These are phyloP conservation scores for Gossypium sturtianum DNA, from an alignment of 345 rosid genomes.

Conservation along the genomic window DNA sequence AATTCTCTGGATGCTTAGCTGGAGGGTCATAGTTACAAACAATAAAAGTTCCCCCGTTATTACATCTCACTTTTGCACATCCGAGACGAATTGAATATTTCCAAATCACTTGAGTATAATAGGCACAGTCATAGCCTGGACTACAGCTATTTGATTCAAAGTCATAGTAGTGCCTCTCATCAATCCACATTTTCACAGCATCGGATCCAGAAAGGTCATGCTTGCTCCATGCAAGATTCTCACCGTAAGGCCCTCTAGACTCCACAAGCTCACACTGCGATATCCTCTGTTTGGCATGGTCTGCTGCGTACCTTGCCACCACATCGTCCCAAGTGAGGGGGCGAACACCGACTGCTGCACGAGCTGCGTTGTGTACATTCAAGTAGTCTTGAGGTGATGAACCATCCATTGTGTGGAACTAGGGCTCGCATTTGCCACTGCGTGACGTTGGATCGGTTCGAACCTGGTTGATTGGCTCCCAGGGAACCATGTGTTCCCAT, in stretches of 20 bases:
- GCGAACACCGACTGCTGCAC: too few species aligned
- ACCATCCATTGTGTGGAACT: too few species aligned
- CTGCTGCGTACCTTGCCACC: too few species aligned
- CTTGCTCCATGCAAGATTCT: slow-evolving; percentile 47
- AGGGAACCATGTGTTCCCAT: background rate
- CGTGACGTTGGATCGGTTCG: background rate
- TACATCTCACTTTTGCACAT: slow-evolving; percentile 53
- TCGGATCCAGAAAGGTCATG: slow-evolving; percentile 28
- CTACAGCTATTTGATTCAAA: slow-evolving; percentile 41
- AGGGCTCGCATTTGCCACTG: too few species aligned
- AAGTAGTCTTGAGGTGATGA: too few species aligned
- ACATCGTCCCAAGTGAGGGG: too few species aligned
- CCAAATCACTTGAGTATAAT: slow-evolving; percentile 53
- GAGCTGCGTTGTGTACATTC: too few species aligned
- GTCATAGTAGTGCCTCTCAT: slow-evolving; percentile 41
- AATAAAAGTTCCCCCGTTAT: slow-evolving; percentile 38
- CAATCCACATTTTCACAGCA: slow-evolving; percentile 52
- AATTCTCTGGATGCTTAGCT: slow-evolving; percentile 26
- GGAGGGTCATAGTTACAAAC: slow-evolving; percentile 56
- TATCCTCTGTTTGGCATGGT: too few species aligned
- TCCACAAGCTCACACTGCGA: background rate
- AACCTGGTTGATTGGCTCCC: slow-evolving; percentile 23
- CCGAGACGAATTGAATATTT: slow-evolving; percentile 41
- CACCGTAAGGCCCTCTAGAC: slow-evolving; percentile 51
- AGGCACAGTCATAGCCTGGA: slow-evolving; percentile 40